Base-by-base conservation (phyloP, 495 filamentous ascomycete genomes). In the Cairneyella variabilis region DNA sequence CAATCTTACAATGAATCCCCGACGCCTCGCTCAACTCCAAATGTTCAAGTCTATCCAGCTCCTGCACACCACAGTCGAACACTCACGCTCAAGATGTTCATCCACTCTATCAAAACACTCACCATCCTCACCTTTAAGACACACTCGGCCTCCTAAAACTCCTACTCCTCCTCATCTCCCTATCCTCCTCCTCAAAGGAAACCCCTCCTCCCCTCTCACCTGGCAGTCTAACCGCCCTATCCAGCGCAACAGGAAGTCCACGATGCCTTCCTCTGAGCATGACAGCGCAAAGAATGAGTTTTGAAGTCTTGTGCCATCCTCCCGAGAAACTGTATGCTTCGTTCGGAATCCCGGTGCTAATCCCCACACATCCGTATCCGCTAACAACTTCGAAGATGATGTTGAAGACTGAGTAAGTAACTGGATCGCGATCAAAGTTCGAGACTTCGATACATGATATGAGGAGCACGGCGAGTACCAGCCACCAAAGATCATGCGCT, bases 401-500 rank as follows among this genome's bases (percentile, higher is more conserved):
- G 60, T 92, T 93, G 68, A 95, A 95, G 16, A 89, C 83, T 44
- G 82, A 85, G 70, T 82, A 92, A 1, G 75, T 76, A 16, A 85
- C 72, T 0, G 90, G 89, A 48, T 90, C 75, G 20, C 66, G 61
- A 9, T 77, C 73, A 65, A 85, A 90, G 55, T 87, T 75, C 44
- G 70, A 69, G 2, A 81, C 80, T 62, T 95, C 90, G 50, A 86
- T 83, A 56, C 85, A 85, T 42, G 82, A 74, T 61, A 96, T 90
- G 53, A 89, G 72, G 18, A 90, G 70, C n/a, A 77, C 71, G 21
- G 88, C 88, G 2, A 90, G 66, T 0, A 84, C 83, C 12, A 96
- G 78, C 83, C 84, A 92, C 89, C 89, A 95, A 3, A 91, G 67
- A 60, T 96, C 91, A 67, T 95, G 89, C 28, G 87, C 83, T 8